phyloP scores from a whole-genome alignment of 192 early-diverging fungal genomes.

The Cladochytrium replicatum region DNA sequence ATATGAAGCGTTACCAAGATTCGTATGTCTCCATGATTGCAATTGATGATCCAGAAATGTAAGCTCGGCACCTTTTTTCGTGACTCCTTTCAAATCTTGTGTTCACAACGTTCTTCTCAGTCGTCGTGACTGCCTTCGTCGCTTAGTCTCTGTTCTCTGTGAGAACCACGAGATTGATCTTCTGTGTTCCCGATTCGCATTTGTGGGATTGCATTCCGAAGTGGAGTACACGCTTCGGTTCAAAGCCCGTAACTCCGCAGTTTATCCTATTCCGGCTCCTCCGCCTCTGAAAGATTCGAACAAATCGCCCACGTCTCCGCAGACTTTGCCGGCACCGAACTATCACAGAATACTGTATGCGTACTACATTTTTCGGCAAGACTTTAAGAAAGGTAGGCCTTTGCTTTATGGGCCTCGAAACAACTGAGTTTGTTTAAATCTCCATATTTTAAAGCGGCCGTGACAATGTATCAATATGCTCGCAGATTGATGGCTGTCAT shows the following conservation, averaged over 20 bases:
- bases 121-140: constrained; percentile 10
- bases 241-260: constrained; percentile 13
- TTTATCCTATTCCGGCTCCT: not conserved
- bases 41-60: constrained; percentile 19
- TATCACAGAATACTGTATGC: constrained; percentile 26
- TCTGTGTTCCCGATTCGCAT: constrained; percentile 15
- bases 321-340: constrained; percentile 10
- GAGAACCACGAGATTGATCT: constrained; percentile 16
- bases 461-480: constrained; percentile 29
- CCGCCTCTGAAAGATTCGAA: not conserved
- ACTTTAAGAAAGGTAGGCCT: constrained; percentile 21
- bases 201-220: constrained; percentile 19
- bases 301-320: too few species aligned
- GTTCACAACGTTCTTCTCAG: constrained; percentile 8
- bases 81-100: not conserved
- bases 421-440: not conserved
- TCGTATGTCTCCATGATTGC: constrained; percentile 12
- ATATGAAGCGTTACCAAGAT: constrained; percentile 11
- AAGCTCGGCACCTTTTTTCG: constrained; percentile 9
- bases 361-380: constrained; percentile 20
- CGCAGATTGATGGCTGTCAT: constrained; percentile 11
- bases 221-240: constrained; percentile 22
- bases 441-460: constrained; percentile 12
- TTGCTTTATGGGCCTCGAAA: not conserved
- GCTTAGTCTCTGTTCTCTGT: constrained; percentile 16